phyloP scores from a whole-genome alignment of 371 early-diverging fungal species.

The Haplosporangium sp. region DNA sequence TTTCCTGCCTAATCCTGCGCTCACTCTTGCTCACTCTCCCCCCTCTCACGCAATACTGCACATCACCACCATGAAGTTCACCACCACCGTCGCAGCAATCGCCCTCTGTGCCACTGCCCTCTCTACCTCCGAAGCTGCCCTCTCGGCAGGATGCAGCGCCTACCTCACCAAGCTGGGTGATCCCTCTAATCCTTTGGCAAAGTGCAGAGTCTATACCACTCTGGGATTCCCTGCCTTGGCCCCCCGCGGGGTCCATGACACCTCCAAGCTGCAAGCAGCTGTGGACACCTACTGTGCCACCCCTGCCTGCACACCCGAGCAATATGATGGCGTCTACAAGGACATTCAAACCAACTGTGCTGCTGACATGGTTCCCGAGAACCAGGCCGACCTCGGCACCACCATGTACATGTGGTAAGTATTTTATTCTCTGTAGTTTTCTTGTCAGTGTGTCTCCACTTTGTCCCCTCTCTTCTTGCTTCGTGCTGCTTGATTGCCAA shows the following conservation, averaged over 20 bases:
- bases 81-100: slow-evolving; percentile 23
- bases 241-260: slow-evolving; percentile 28
- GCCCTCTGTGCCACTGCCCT: slow-evolving; percentile 30
- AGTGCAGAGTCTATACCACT: slow-evolving; percentile 49
- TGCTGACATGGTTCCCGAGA: slow-evolving; percentile 32
- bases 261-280: slow-evolving; percentile 30
- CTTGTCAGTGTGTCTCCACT: no score
- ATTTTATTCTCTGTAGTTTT: background rate
- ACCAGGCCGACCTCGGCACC: slow-evolving; percentile 32
- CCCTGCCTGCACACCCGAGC: slow-evolving; percentile 42
- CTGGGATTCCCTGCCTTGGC: slow-evolving; percentile 48
- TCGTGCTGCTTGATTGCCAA: no score
- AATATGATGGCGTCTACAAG: slow-evolving; percentile 37
- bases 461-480: no score
- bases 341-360: slow-evolving; percentile 43
- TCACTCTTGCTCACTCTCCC: background rate
- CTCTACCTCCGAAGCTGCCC: slow-evolving; percentile 30
- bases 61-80: slow-evolving; percentile 33
- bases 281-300: slow-evolving; percentile 31
- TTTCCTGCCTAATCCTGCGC: background rate
- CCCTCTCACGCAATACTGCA: background rate
- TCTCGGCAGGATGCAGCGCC: slow-evolving; percentile 33
- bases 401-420: slow-evolving; percentile 50
- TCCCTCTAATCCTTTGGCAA: slow-evolving; percentile 26
- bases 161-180: slow-evolving; percentile 17